These are phyloP conservation scores for Castanopsis chinensis DNA, from an alignment of 306 rosid genomes.

Conservation along the genomic window DNA sequence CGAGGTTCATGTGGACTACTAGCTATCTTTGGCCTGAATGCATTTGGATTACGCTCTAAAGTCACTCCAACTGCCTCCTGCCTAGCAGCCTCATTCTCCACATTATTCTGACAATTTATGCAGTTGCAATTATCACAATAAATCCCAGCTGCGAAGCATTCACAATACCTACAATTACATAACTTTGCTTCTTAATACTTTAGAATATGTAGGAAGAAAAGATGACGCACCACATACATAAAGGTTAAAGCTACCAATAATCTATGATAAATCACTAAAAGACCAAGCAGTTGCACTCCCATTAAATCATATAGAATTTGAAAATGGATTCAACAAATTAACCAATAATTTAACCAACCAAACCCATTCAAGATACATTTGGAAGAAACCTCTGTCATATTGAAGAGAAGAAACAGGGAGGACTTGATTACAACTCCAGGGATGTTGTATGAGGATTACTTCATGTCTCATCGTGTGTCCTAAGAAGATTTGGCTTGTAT, in stretches of 20 bases:
- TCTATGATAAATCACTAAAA: background rate
- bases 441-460: background rate
- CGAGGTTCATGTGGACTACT: conserved; percentile 61
- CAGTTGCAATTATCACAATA: conserved; percentile 81
- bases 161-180: conserved; percentile 66
- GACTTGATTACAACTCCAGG: background rate
- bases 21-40: conserved; percentile 75
- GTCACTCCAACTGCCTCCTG: conserved; percentile 58
- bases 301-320: background rate
- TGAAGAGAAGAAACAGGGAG: background rate
- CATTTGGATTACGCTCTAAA: conserved; percentile 78
- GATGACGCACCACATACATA: conserved; percentile 7
- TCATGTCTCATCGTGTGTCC: background rate
- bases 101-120: conserved; percentile 63
- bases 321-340: background rate
- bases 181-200: conserved; percentile 12
- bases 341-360: background rate
- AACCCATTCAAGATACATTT: background rate
- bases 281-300: background rate
- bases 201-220: conserved; percentile 3
- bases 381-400: background rate
- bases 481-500: background rate
- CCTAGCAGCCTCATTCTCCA: conserved; percentile 68
- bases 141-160: conserved; percentile 79
- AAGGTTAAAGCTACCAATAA: background rate